These are phyloP conservation scores for Cutaneotrichosporon arboriforme DNA, from an alignment of 1,284 basidiomycete genomes.

Conservation along the genomic window DNA sequence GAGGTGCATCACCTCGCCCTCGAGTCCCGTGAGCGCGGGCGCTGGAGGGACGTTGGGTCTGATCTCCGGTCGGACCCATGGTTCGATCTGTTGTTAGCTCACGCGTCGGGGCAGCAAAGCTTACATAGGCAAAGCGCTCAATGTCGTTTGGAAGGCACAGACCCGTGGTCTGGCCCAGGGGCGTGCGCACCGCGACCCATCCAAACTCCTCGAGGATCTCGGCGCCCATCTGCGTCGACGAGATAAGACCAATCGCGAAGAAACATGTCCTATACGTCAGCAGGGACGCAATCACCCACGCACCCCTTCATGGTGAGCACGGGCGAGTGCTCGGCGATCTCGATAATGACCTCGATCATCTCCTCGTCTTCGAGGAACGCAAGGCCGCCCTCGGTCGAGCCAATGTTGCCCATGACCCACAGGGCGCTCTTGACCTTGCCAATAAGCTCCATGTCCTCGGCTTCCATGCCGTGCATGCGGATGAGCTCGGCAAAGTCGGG, in stretches of 20 bases:
- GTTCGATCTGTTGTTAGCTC: constrained; percentile 58
- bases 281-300: constrained; percentile 30
- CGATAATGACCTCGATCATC: constrained; percentile 78
- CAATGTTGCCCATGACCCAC: constrained; percentile 96
- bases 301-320: constrained; percentile 92
- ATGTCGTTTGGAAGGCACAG: constrained; percentile 82
- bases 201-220: constrained; percentile 82
- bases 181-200: constrained; percentile 85
- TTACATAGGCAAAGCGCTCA: constrained; percentile 69
- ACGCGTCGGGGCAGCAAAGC: constrained; percentile 33
- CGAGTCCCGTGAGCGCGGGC: constrained; percentile 63
- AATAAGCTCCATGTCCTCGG: constrained; percentile 74
- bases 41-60: constrained; percentile 50
- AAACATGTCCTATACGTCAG: constrained; percentile 72
- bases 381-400: constrained; percentile 81
- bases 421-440: constrained; percentile 88
- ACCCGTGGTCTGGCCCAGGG: constrained; percentile 81
- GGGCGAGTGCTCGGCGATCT: constrained; percentile 82
- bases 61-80: constrained; percentile 56
- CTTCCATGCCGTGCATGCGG: constrained; percentile 76
- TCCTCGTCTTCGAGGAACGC: constrained; percentile 92
- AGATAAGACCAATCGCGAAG: constrained; percentile 82
- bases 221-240: constrained; percentile 65
- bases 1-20: constrained; percentile 79
- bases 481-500: constrained; percentile 86